Evolutionary conservation across 768 basidiomycete genomes (phyloP), one percentile per base, ranked within the genome.

Genomic region (Pluteus cervinus): DNA sequence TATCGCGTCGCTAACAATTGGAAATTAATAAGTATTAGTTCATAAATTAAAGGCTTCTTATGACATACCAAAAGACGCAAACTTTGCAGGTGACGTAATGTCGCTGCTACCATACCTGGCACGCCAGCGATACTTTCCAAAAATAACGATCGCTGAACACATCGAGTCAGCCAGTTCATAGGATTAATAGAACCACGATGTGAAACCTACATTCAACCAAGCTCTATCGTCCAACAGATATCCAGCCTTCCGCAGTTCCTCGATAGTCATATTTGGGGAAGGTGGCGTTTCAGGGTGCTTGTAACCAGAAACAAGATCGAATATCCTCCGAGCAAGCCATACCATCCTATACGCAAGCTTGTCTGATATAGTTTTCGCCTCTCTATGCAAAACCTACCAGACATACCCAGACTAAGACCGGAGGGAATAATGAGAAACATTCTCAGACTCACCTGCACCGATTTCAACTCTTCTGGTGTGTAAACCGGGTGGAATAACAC

Each of bases 401-500:
- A 30, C 30, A 20, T 21, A 29, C 17, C n/a, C 5, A 25, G 40
- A 18, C 24, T 29, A 18, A 33, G 22, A 36, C n/a, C 3, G 16
- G 36, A 36, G 14, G 15, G 37, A 40, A 18, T 18, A 30, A 37
- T 44, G 14, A 15, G 26, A 24, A 29, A 31, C 39, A 10, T 23
- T 6, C 17, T 15, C 39, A 26, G 7, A 42, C 60, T 34, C 50
- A 84, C 86, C 58, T 85, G 65, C 11, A 88, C 86, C 10, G 85
- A 73, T 45, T 64, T 77, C 34, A 89, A 54, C 52, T 90, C 88
- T 24, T 76, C 76, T 12, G 63, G 56, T 5, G 85, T 76, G 56
- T 97, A 97, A 2, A 94, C 91, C 0, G 93, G 93, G 53, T 94
- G 89, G 54, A 91, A 89, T 2, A 96, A 63, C 8, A 94, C 89